Evolutionary conservation across 192 early-diverging fungal species (phyloP).

Genomic region (Gigaspora rosea): DNA sequence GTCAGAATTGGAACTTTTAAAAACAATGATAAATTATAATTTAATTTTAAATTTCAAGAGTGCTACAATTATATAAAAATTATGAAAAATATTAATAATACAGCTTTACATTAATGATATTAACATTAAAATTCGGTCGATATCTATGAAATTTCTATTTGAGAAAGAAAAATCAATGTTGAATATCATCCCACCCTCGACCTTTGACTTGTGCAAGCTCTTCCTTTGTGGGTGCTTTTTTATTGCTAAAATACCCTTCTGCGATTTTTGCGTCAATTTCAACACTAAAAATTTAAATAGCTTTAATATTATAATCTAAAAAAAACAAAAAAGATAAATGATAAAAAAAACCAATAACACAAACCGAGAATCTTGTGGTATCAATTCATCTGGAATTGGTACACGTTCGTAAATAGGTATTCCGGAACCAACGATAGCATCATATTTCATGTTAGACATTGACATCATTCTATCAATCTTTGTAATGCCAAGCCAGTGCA

Average conservation of each 20-base stretch:
- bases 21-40: too few relatives aligned
- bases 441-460: slow-evolving; percentile 75
- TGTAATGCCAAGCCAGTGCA: slow-evolving; percentile 93
- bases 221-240: slow-evolving; percentile 55
- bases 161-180: slow-evolving; percentile 38
- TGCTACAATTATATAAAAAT: too few relatives aligned
- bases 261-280: slow-evolving; percentile 98
- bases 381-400: slow-evolving; percentile 84
- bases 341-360: background rate
- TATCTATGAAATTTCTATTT: background rate
- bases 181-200: slow-evolving; percentile 78
- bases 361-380: slow-evolving; percentile 80
- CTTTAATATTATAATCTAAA: background rate
- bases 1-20: too few relatives aligned
- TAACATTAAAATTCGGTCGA: background rate
- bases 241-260: slow-evolving; percentile 89
- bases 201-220: slow-evolving; percentile 75
- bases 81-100: too few relatives aligned
- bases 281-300: slow-evolving; percentile 46
- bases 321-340: slow-evolving; percentile 16
- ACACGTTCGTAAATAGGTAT: slow-evolving; percentile 88
- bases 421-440: slow-evolving; percentile 86
- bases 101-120: too few relatives aligned
- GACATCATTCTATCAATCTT: slow-evolving; percentile 92
- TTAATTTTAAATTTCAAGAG: too few relatives aligned